These are phyloP conservation scores for Chlorella sp. DNA, from an alignment of 139 green algal species.

Conservation along the genomic window DNA sequence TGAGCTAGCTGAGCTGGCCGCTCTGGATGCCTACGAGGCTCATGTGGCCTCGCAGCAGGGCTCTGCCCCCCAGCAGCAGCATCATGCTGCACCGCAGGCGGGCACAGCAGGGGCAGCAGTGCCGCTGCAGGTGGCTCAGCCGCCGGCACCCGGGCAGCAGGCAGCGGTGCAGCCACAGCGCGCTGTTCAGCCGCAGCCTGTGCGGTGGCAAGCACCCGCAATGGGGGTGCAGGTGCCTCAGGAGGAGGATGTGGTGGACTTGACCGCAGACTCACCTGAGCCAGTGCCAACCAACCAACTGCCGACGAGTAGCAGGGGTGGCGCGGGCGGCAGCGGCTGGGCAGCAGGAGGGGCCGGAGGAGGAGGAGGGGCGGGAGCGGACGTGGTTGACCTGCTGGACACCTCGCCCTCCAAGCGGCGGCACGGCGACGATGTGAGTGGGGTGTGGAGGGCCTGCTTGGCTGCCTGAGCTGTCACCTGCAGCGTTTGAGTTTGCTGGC, in stretches of 20 bases:
- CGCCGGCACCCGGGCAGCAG: neutral
- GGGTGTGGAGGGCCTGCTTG: neutral
- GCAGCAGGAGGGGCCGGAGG: neutral
- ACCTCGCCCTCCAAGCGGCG: slow-evolving; percentile 25
- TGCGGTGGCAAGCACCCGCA: neutral
- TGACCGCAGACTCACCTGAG: neutral
- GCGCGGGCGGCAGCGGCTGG: neutral
- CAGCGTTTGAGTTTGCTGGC: neutral
- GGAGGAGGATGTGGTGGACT: neutral
- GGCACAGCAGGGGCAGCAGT: neutral
- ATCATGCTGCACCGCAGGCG: neutral
- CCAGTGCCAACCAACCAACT: neutral
- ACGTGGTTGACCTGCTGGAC: neutral
- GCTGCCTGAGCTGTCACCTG: neutral
- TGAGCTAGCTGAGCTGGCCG: neutral
- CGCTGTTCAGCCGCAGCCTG: neutral
- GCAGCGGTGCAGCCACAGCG: neutral
- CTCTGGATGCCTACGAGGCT: neutral
- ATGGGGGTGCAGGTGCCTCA: too few species aligned
- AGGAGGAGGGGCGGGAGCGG: neutral
- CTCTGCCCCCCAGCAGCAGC: neutral
- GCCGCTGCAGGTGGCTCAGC: neutral
- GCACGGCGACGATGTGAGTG: neutral
- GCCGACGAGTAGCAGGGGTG: neutral
- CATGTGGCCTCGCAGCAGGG: neutral